A percentile compares a stretch with the other conserved stretches of the same genome.
Conservation (phyloP, 805 yeast species). For the Ogataea neopini region DNA sequence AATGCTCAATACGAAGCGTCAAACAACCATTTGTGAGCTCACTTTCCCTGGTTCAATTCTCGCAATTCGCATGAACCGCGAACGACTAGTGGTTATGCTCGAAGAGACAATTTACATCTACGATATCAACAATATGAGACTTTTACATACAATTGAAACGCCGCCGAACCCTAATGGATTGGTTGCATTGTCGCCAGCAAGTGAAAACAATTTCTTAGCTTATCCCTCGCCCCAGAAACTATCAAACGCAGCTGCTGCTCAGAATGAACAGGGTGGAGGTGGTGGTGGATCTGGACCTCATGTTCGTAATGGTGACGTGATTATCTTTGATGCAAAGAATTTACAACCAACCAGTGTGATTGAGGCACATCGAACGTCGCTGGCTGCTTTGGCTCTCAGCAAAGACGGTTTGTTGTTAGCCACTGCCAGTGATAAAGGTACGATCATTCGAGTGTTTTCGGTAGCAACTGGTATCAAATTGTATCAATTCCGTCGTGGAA, state of each 20-base stretch:
- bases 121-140: slow-evolving; percentile 86
- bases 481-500: slow-evolving; percentile 82
- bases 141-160: slow-evolving; percentile 72
- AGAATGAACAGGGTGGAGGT: not conserved
- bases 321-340: slow-evolving; percentile 76
- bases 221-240: slow-evolving; percentile 76
- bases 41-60: slow-evolving; percentile 82
- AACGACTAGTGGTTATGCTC: slow-evolving; percentile 77
- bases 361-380: slow-evolving; percentile 83
- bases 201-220: slow-evolving; percentile 57
- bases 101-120: slow-evolving; percentile 85
- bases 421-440: slow-evolving; percentile 91
- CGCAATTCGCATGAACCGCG: slow-evolving; percentile 78
- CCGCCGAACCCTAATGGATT: slow-evolving; percentile 59
- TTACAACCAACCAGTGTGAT: slow-evolving; percentile 82
- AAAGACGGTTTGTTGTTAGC: slow-evolving; percentile 81
- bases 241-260: slow-evolving; percentile 18
- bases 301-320: slow-evolving; percentile 65
- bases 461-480: slow-evolving; percentile 71
- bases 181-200: slow-evolving; percentile 58
- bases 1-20: slow-evolving; percentile 76
- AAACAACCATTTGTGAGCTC: slow-evolving; percentile 77
- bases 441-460: slow-evolving; percentile 81
- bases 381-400: slow-evolving; percentile 72
- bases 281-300: slow-evolving; percentile 5